These are phyloP conservation scores for Plectosphaerella cucumerina DNA, from an alignment of 2,329 filamentous ascomycete genomes.

Conservation along the genomic window DNA sequence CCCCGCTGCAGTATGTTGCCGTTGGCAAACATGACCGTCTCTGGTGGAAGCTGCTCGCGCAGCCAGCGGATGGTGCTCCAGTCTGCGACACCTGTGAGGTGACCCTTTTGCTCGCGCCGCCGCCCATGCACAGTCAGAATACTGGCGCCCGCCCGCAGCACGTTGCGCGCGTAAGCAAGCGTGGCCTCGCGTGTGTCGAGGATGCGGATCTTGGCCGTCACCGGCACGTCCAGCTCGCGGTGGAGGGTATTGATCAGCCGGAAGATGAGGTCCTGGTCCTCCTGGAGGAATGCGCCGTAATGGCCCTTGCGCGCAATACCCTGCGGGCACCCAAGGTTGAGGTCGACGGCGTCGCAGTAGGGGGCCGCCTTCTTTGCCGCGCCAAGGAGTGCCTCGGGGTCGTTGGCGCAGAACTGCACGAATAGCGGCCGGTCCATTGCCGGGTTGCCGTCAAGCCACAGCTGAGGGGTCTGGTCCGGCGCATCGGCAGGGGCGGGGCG, in stretches of 20 bases:
- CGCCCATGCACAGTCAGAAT: conserved; percentile 92
- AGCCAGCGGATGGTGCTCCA: conserved; percentile 83
- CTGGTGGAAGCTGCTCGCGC: conserved; percentile 74
- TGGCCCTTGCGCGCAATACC: conserved; percentile 87
- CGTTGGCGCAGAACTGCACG: conserved; percentile 94
- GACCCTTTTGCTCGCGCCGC: conserved; percentile 87
- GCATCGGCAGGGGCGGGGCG: conserved; percentile 19
- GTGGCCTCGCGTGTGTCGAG: conserved; percentile 84
- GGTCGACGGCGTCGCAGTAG: conserved; percentile 90
- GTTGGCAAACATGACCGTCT: conserved; percentile 95
- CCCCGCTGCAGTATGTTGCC: conserved; percentile 82
- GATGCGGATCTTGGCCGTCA: conserved; percentile 93
- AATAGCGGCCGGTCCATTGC: conserved; percentile 81
- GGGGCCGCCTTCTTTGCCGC: conserved; percentile 77
- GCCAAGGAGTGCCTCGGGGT: conserved; percentile 71
- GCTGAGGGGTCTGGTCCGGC: conserved; percentile 17
- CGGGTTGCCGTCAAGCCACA: conserved; percentile 83
- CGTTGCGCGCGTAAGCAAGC: conserved; percentile 82
- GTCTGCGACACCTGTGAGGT: conserved; percentile 88
- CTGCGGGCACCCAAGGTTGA: conserved; percentile 95
- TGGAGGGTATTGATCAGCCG: conserved; percentile 82
- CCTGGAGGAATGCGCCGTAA: conserved; percentile 93
- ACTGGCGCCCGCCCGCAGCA: conserved; percentile 82
- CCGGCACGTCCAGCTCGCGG: conserved; percentile 70
- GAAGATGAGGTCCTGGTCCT: conserved; percentile 81